Base-by-base conservation (phyloP, 441 rosid species). In the Flueggea neowawraea region DNA sequence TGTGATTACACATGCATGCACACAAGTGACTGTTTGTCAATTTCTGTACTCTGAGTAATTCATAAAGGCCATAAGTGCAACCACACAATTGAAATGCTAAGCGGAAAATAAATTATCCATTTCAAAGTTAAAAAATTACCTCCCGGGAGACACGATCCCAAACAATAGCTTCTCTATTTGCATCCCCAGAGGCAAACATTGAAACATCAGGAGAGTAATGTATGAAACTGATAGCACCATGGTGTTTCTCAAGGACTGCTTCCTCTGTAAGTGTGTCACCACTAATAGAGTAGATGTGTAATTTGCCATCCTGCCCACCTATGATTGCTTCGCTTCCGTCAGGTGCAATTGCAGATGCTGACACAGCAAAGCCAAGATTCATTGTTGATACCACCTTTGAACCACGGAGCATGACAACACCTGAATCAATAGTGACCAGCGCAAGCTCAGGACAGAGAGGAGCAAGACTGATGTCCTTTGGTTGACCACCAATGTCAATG, bases 161-260 rank as follows among this genome's bases (percentile, higher is more conserved):
- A 41, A 91, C 90, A 14, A 87, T 63, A 62, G 99, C 94, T 81
- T 94, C 99, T 82, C 97, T 82, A 69, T 87, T 91, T 64, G 78
- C 66, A 82, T 94, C 99, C 63, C 82, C 96, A 54, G 99, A 85
- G 59, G 95, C 97, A 82, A 94, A 85, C 99, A 94, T 84, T 60
- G 96, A 84, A 32, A 81, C 58, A 78, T 94, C 96, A 4, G 97
- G 97, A 39, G 99, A 94, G 78, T 91, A 91, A 22, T 73, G 78
- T 70, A 94, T 85, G 69, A 82, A 90, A 55, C 80, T 84, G 75
- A 94, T 71, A 66, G 99, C 91, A 58, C 94, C 99, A 16, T 91
- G 90, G 73, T 91, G 99, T 60, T 76, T 94, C 84, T 89, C 96
- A 55, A 89, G 88, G 60, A 87, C 84, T 64, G 87, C 86, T 63